Evolutionary conservation across 2,329 filamentous ascomycete species (phyloP), one percentile per base, ranked within the genome.

Genomic region (Fusarium udum): DNA sequence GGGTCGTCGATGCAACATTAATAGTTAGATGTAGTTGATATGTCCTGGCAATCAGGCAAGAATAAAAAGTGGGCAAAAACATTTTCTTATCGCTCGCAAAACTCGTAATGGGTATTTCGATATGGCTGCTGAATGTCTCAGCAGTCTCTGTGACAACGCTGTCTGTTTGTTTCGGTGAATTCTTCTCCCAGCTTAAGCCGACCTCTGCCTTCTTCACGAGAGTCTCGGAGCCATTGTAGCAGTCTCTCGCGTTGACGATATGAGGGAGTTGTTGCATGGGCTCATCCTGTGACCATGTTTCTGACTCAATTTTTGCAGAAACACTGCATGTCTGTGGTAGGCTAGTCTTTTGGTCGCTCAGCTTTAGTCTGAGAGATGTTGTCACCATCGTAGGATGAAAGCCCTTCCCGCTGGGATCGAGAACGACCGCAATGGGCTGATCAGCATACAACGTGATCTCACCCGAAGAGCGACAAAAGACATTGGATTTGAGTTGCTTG

Each of bases 221-320:
- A 24, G 31, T 37, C 28, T 67, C 64, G 12, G 62, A 53, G 12
- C 45, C 28, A 8, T 26, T 61, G 1, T 67, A 67, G 7, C 45
- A 61, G 34, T 61, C 62, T 20, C n/a, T 61, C 6, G 62, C 45
- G 5, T 42, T 31, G 22, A 24, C 22, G 12, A 67, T 67, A 8
- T 67, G 52, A 11, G 64, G 64, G 8, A 42, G 15, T 11, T 67
- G 63, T 42, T 67, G 64, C 63, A 67, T 67, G n/a, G 64, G 63
- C 24, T 61, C 39, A 28, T 67, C 64, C 3, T 67, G 62, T 52
- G 64, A 67, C 64, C 64, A 67, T 24, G 52, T 67, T 7, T 53
- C 28, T 13, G 64, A 67, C 28, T 67, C 62, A 2, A 67, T 61
- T 39, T 67, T 67, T 39, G 62, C 52, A 26, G 62, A 67, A n/a